Evolutionary conservation across 257 asterid genomes (phyloP).

Genomic region (Rehmannia glutinosa): DNA sequence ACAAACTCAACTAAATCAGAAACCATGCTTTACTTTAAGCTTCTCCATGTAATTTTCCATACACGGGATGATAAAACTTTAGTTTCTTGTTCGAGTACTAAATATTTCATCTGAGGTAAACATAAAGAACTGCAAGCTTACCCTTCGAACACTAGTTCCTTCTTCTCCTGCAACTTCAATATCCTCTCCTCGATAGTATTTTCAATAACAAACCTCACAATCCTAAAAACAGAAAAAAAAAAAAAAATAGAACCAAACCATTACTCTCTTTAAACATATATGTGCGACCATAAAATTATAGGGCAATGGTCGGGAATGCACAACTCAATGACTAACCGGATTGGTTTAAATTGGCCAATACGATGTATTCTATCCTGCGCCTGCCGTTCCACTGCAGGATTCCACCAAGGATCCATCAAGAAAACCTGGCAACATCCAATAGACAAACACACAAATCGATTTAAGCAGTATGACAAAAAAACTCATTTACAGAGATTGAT

Average conservation of each 20-base stretch:
- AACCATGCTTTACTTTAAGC: too few relatives aligned
- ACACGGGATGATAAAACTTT: too few relatives aligned
- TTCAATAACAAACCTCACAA: slow-evolving; percentile 81
- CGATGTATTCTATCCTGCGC: slow-evolving; percentile 98
- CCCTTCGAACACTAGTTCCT: slow-evolving; percentile 98
- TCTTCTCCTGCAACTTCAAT: slow-evolving; percentile 88
- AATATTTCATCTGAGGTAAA: too few relatives aligned
- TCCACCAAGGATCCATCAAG: slow-evolving; percentile 99
- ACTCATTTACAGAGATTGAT: too few relatives aligned
- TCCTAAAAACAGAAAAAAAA: slow-evolving; percentile 34
- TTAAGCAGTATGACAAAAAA: slow-evolving; percentile 1
- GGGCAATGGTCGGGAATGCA: neutral
- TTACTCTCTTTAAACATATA: neutral
- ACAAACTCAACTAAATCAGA: too few relatives aligned
- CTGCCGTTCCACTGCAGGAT: slow-evolving; percentile 95
- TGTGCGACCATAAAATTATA: neutral
- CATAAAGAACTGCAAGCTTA: slow-evolving; percentile 24
- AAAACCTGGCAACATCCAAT: slow-evolving; percentile 56
- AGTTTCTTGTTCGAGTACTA: too few relatives aligned
- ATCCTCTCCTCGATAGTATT: slow-evolving; percentile 90
- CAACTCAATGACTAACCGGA: slow-evolving; percentile 37
- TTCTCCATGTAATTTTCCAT: too few relatives aligned
- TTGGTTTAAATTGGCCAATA: slow-evolving; percentile 92
- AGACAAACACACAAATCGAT: slow-evolving; percentile 11
- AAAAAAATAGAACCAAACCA: neutral